phyloP scores from a whole-genome alignment of 176 grass and related monocot species.

The Oryza nivara region DNA sequence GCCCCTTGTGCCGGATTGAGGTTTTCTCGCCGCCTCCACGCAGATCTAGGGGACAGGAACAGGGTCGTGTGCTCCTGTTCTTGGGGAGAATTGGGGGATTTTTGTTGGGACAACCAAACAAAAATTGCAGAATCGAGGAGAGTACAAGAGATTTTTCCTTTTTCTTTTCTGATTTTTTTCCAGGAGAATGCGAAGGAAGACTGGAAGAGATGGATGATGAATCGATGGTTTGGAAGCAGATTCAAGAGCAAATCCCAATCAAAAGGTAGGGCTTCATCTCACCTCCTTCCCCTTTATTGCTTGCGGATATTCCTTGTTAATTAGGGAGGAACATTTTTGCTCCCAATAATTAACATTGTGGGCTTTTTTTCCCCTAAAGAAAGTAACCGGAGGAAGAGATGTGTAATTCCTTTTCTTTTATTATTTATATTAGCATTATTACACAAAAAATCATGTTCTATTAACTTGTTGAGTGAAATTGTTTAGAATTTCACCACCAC shows the following conservation, averaged over 20 bases:
- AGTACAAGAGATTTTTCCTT: not conserved
- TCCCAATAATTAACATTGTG: not conserved
- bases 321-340: not conserved
- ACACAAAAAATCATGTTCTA: too few relatives aligned
- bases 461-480: too few relatives aligned
- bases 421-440: too few relatives aligned
- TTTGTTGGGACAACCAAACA: slow-evolving; percentile 12
- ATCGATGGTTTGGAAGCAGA: slow-evolving; percentile 1
- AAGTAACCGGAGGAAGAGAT: not conserved
- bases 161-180: not conserved
- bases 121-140: slow-evolving; percentile 8
- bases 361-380: not conserved
- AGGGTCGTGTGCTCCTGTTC: slow-evolving; percentile 23
- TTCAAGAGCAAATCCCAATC: slow-evolving; percentile 12
- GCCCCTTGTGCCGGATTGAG: slow-evolving; percentile 24
- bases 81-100: not conserved
- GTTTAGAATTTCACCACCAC: too few relatives aligned
- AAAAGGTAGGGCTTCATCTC: not conserved
- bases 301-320: not conserved
- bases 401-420: too few relatives aligned
- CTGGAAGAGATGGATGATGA: not conserved
- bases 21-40: slow-evolving; percentile 31
- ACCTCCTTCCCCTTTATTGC: too few relatives aligned
- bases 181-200: not conserved
- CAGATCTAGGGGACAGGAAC: slow-evolving; percentile 50